phyloP scores from a whole-genome alignment of 2,329 filamentous ascomycete genomes.

The Amauroascus niger region DNA sequence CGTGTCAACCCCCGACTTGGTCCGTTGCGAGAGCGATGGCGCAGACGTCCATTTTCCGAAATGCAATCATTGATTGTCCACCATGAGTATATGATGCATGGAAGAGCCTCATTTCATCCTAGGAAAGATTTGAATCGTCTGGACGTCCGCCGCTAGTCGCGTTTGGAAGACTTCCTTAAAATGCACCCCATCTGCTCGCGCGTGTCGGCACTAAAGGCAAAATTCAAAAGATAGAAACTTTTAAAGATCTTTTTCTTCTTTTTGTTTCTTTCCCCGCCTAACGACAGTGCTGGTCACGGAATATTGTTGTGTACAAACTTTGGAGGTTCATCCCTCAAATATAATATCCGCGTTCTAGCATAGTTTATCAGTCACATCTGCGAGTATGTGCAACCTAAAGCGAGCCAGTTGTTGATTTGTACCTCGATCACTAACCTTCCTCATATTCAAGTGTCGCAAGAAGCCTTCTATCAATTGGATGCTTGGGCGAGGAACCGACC shows the following conservation, averaged over 20 bases:
- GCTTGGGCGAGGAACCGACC: conserved; percentile 20
- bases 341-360: not conserved
- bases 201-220: not conserved
- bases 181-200: not conserved
- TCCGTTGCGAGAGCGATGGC: not conserved
- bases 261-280: not conserved
- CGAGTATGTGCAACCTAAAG: conserved; percentile 1
- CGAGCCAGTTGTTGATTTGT: not conserved
- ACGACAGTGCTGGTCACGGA: not conserved
- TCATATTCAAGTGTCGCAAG: conserved; percentile 11
- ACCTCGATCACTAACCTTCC: not conserved
- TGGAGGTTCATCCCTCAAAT: not conserved
- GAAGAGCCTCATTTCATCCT: not conserved
- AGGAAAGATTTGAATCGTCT: not conserved
- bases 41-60: not conserved
- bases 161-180: not conserved
- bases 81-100: not conserved
- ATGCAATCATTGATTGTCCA: not conserved
- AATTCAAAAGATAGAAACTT: not conserved
- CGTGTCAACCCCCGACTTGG: conserved; percentile 11
- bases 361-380: not conserved
- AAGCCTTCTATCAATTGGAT: conserved; percentile 16
- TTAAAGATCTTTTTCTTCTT: not conserved
- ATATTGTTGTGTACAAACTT: not conserved
- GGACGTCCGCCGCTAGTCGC: not conserved